Evolutionary conservation across 2,329 filamentous ascomycete genomes (phyloP), one percentile per base, ranked within the genome.

Genomic region (Thelonectria discophora): DNA sequence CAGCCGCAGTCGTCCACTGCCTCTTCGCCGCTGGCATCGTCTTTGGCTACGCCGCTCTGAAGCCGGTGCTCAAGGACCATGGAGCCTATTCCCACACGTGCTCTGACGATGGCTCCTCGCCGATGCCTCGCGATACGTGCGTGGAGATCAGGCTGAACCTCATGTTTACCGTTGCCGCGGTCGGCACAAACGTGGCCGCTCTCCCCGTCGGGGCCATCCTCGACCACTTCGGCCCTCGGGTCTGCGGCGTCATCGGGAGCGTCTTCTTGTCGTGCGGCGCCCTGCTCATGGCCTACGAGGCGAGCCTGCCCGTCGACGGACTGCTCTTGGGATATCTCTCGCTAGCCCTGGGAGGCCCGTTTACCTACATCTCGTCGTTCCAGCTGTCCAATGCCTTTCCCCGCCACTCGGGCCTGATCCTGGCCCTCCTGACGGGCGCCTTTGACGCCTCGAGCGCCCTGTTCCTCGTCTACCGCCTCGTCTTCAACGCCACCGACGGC

Each of bases 111-210:
- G 27, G 40, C 46, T 46, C 69, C 39, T 73, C 65, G 53, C 71
- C 67, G 15, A 61, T 69, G 20, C 55, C 65, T 3, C 60, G 60
- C 18, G 67, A 71, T 75, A n/a, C 85, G 76, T 73, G 78, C 82
- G 60, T 86, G 45, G 74, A 76, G 60, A 86, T 88, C 55, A 83
- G 83, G 61, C 84, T 97, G 58, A 97, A 97, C 75, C 81, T 97
- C 67, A 97, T 97, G 91, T 97, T 97, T 81, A 96, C 93, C 6
- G 85, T 93, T 42, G 93, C 93, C 12, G 93, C 93, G 13, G 93
- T 97, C 10, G 90, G 87, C 7, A 96, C 93, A 40, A 97, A 97
- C 71, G 90, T 97, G 12, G 92, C 88, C 42, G 93, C 94, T 12
- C 82, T 97, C 7, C 92, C 93, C 2, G 88, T 97, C 11, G 94